Base-by-base conservation (phyloP, 495 filamentous ascomycete species). In the Jackrogersella multiformis region DNA sequence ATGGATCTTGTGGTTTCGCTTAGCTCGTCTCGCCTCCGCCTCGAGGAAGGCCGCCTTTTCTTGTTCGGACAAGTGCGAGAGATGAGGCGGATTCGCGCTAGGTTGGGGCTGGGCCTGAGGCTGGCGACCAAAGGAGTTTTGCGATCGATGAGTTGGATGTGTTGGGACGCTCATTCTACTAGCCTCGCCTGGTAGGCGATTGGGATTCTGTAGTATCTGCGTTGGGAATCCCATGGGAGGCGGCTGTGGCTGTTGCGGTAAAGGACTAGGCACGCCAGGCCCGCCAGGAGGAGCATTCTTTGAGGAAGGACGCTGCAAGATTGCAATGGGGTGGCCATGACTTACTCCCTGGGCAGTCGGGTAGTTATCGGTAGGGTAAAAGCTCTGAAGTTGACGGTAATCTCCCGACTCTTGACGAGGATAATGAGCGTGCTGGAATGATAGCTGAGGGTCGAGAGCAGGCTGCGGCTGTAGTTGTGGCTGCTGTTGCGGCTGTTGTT, bases 1-100 rank as follows among this genome's bases (percentile, higher is more conserved):
- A 71, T 91, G 92, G 55, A 99, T 99, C 81, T 99, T 99, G 81
- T 98, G 94, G 73, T 98, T 98, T 28, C 95, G 88, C 79, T 99
- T 99, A 2, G 96, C 92, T 45, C 96, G 87, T 78, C 93, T 96
- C 8, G 94, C 93, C 74, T 98, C 95, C 68, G 97, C 95, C 62
- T 90, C 86, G 59, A 97, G 76, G 73, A 91, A 96, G 12, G 88
- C 85, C 13, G 88, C 82, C 62, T 93, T 92, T 49, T 89, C 85
- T 51, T 92, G 90, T 61, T 94, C 90, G n/a, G 89, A 86, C 51
- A 96, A 80, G 34, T 91, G 81, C 57, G 90, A 81, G 21, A 94
- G 83, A 70, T 97, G 94, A 84, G 89, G 77, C 85, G 88, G 64
- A 85, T 92, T 72, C 86, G 88, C 58, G 85, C 87, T 85, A 46